These are phyloP conservation scores for Xanthoconium stramineum DNA, from an alignment of 768 basidiomycete species.

Conservation along the genomic window DNA sequence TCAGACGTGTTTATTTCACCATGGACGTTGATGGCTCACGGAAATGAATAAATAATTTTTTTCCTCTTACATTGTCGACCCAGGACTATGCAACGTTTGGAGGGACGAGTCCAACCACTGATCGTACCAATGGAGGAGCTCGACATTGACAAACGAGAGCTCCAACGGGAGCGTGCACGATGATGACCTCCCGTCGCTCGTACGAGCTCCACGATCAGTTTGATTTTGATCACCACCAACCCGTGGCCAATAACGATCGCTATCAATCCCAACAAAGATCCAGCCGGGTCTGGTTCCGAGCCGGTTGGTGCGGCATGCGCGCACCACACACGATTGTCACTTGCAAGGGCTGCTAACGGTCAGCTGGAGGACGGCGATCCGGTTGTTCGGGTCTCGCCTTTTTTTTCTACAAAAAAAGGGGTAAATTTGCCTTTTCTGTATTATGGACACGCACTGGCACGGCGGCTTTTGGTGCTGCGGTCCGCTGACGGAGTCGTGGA, in stretches of 20 bases:
- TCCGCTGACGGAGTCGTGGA: slow-evolving; percentile 55
- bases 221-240: neutral
- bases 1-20: slow-evolving; percentile 23
- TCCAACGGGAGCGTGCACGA: neutral
- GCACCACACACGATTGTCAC: too few species aligned
- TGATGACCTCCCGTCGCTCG: neutral
- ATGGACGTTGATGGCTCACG: slow-evolving; percentile 19
- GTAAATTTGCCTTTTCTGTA: slow-evolving; percentile 70
- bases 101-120: slow-evolving; percentile 9
- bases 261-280: slow-evolving; percentile 19
- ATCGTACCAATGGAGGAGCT: slow-evolving; percentile 7
- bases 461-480: slow-evolving; percentile 81
- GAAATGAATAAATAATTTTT: slow-evolving; percentile 32
- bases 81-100: slow-evolving; percentile 13
- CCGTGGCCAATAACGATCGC: slow-evolving; percentile 5
- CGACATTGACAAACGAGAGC: neutral
- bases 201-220: slow-evolving; percentile 12
- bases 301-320: neutral
- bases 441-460: slow-evolving; percentile 53
- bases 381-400: slow-evolving; percentile 79
- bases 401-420: slow-evolving; percentile 50
- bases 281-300: slow-evolving; percentile 23
- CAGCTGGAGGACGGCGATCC: slow-evolving; percentile 36
- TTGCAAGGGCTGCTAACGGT: neutral
- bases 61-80: slow-evolving; percentile 13